phyloP scores from a whole-genome alignment of 352 stramenopile genomes.

The Pythium dissimile region DNA sequence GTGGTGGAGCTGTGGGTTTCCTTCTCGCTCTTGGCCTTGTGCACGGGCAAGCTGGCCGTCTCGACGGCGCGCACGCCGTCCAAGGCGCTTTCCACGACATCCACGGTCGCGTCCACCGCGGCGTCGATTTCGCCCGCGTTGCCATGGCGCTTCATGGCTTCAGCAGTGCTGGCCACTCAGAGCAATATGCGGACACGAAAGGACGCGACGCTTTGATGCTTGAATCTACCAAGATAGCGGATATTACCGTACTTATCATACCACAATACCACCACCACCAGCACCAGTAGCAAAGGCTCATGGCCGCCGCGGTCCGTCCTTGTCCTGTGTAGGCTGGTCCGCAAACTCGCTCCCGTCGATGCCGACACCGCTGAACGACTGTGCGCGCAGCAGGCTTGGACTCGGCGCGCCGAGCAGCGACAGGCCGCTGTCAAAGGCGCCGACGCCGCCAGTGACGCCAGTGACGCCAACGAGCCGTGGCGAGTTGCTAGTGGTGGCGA shows the following conservation, averaged over 20 bases:
- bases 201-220: slow-evolving; percentile 9
- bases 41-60: slow-evolving; percentile 17
- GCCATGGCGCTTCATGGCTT: slow-evolving; percentile 32
- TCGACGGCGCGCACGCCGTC: slow-evolving; percentile 27
- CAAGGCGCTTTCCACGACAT: slow-evolving; percentile 16
- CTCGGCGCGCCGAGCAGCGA: slow-evolving; percentile 8
- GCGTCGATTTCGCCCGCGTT: slow-evolving; percentile 21
- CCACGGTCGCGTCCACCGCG: slow-evolving; percentile 13
- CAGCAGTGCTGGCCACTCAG: too few species aligned
- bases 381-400: slow-evolving; percentile 10
- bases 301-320: slow-evolving; percentile 1
- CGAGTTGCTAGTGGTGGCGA: slow-evolving; percentile 1
- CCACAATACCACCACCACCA: not conserved
- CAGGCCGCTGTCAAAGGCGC: not conserved
- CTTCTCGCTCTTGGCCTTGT: too few species aligned
- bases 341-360: not conserved
- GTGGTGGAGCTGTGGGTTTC: not conserved
- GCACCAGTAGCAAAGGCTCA: too few species aligned
- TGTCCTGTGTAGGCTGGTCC: not conserved
- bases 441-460: not conserved
- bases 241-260: slow-evolving; percentile 7
- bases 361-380: slow-evolving; percentile 12
- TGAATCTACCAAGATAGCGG: not conserved
- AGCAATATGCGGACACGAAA: slow-evolving; percentile 5
- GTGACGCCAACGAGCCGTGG: not conserved